Evolutionary conservation across 495 filamentous ascomycete species (phyloP).

Genomic region (Aspergillus ellipticus): DNA sequence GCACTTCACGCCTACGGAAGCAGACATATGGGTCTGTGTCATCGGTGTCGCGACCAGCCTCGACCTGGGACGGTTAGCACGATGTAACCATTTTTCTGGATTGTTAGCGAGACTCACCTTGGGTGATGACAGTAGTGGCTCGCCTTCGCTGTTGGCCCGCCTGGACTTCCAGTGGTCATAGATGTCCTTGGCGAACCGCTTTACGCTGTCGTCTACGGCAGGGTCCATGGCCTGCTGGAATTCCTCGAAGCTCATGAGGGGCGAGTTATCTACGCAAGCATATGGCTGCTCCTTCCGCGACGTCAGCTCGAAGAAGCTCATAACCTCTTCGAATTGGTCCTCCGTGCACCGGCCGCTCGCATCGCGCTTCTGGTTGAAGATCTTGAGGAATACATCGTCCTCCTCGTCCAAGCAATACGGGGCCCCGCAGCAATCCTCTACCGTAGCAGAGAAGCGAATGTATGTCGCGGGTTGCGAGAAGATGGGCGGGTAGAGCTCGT

Average conservation of each 20-base stretch:
- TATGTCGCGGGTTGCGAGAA: conserved; percentile 87
- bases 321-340: conserved; percentile 87
- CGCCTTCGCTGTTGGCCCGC: conserved; percentile 62
- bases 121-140: conserved; percentile 65
- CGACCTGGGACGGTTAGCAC: conserved; percentile 57
- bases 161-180: conserved; percentile 87
- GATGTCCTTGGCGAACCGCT: conserved; percentile 75
- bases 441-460: conserved; percentile 96
- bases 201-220: conserved; percentile 59
- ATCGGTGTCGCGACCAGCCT: conserved; percentile 87
- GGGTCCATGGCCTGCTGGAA: conserved; percentile 77
- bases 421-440: conserved; percentile 85
- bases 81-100: neutral
- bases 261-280: conserved; percentile 79
- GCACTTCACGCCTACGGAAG: conserved; percentile 92
- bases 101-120: conserved; percentile 48
- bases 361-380: conserved; percentile 72
- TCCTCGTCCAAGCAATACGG: conserved; percentile 91
- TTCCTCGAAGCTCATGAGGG: conserved; percentile 73
- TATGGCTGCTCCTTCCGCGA: conserved; percentile 77
- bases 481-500: conserved; percentile 72
- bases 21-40: conserved; percentile 97
- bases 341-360: conserved; percentile 68
- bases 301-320: conserved; percentile 92
- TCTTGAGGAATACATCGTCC: conserved; percentile 79